Percentiles rank a stretch among this genome's conserved stretches.
Evolutionary conservation across 495 filamentous ascomycete species (phyloP).

Genomic region (Penicillium turbatum): DNA sequence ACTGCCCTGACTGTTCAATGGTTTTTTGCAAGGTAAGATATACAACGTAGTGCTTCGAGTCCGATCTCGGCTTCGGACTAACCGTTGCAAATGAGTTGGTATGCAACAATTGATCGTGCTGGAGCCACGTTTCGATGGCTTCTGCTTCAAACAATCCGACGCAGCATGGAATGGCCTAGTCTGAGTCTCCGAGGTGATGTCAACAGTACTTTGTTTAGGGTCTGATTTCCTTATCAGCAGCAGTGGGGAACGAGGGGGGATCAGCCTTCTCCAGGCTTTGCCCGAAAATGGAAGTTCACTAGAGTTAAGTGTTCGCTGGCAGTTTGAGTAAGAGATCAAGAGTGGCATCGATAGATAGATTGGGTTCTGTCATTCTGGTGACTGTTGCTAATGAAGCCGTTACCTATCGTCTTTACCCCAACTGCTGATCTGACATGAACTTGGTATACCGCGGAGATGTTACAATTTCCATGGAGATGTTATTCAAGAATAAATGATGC

Average conservation of each 20-base stretch:
- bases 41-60: background rate
- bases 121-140: background rate
- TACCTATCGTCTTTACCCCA: background rate
- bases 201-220: background rate
- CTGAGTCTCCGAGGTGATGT: background rate
- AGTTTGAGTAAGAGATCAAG: background rate
- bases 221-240: background rate
- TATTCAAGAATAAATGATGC: too few relatives aligned
- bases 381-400: background rate
- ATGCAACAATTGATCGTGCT: background rate
- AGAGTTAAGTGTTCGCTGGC: background rate
- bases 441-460: background rate
- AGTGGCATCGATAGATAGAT: background rate
- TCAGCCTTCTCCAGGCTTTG: background rate
- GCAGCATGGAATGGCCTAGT: background rate
- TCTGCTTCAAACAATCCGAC: background rate
- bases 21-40: background rate
- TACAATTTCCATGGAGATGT: too few relatives aligned
- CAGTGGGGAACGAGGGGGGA: background rate
- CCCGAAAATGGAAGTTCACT: conserved; percentile 5
- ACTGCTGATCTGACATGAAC: background rate
- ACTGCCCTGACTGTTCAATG: background rate
- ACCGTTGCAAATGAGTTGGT: background rate
- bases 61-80: background rate
- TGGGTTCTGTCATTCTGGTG: background rate